Evolutionary conservation across 2,329 filamentous ascomycete genomes (phyloP).

Genomic region (Geosmithia putterillii): DNA sequence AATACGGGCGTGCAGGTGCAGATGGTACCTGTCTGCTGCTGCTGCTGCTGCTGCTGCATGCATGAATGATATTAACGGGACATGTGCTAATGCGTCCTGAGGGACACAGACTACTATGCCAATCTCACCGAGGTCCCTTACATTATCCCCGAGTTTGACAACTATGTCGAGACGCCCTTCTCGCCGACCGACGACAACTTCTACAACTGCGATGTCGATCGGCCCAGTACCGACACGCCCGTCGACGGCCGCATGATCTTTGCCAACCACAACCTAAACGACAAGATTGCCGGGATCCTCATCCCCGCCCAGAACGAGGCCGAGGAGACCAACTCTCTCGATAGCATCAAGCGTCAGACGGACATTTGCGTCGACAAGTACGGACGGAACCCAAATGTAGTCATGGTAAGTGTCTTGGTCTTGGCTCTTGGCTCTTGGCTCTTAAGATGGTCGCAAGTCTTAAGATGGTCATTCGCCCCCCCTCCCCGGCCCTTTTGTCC

Average conservation of each 20-base stretch:
- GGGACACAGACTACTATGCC: slow-evolving; percentile 11
- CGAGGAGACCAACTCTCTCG: slow-evolving; percentile 19
- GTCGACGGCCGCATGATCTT: slow-evolving; percentile 10
- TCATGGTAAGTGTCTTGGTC: slow-evolving; percentile 11
- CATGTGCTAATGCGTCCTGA: background rate
- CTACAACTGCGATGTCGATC: slow-evolving; percentile 48
- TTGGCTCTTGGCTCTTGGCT: too few species aligned
- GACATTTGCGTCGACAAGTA: slow-evolving; percentile 10
- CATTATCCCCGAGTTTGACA: slow-evolving; percentile 46
- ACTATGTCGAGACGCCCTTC: slow-evolving; percentile 58
- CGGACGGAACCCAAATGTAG: slow-evolving; percentile 12
- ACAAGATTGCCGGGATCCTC: slow-evolving; percentile 11
- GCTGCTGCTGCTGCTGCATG: too few species aligned
- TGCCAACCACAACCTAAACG: slow-evolving; percentile 9
- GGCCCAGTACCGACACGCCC: slow-evolving; percentile 30
- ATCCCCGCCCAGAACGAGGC: slow-evolving; percentile 19
- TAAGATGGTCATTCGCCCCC: too few species aligned
- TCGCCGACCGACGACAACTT: slow-evolving; percentile 44
- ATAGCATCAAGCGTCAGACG: slow-evolving; percentile 12
- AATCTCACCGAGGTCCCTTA: slow-evolving; percentile 35
- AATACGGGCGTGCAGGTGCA: too few species aligned
- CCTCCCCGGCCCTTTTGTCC: too few species aligned
- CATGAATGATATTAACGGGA: too few species aligned
- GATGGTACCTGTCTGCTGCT: too few species aligned
- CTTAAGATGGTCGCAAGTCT: background rate